A percentile compares a stretch with the other conserved stretches of the same genome.
Evolutionary conservation across 23 red algal species (phyloP).

Genomic region (Gracilaria domingensis): DNA sequence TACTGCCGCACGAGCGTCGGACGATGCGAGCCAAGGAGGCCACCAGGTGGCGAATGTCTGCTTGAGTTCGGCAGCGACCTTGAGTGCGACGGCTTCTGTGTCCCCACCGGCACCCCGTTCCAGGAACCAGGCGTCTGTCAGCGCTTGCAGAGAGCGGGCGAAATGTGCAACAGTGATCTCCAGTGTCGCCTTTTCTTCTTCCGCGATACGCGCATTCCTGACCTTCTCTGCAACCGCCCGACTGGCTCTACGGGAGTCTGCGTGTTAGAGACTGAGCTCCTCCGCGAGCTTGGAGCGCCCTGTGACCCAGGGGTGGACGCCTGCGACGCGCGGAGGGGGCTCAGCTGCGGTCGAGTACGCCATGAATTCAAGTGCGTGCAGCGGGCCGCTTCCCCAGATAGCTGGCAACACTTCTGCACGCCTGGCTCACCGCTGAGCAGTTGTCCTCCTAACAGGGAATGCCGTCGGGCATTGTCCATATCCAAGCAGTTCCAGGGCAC

Average conservation of each 20-base stretch:
- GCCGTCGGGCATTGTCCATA: not conserved
- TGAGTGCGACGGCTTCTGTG: conserved; percentile 19
- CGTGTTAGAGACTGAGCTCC: not conserved
- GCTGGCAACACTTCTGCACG: not conserved
- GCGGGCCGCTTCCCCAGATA: not conserved
- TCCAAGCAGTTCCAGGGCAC: not conserved
- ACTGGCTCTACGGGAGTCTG: not conserved
- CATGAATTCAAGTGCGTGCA: not conserved
- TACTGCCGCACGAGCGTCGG: not conserved
- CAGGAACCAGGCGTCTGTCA: not conserved
- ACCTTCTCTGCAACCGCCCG: conserved; percentile 4
- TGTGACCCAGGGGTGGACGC: not conserved
- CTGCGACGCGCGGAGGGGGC: conserved; percentile 3
- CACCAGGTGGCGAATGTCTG: not conserved
- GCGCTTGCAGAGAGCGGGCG: not conserved
- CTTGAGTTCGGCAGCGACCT: not conserved
- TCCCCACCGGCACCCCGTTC: not conserved
- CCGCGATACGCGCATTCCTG: not conserved
- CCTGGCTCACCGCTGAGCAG: not conserved
- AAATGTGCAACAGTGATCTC: not conserved
- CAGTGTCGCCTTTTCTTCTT: not conserved
- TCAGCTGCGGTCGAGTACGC: not conserved
- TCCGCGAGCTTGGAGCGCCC: not conserved
- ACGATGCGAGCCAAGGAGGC: not conserved
- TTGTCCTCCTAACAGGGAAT: conserved; percentile 4